Evolutionary conservation across 805 yeast genomes (phyloP).

Genomic region (Lipomyces japonicus): DNA sequence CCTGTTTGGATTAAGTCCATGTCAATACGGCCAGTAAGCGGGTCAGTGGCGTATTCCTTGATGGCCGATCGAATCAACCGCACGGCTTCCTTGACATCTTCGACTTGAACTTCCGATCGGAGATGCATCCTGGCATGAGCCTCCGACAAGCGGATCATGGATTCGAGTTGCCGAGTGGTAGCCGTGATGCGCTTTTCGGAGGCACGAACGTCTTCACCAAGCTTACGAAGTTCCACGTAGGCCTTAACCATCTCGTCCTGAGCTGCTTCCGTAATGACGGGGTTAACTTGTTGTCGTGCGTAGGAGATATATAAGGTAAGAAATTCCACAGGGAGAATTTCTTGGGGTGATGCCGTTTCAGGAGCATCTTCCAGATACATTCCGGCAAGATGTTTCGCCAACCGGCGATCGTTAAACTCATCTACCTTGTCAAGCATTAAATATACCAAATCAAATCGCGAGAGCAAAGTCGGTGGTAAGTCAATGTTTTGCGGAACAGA

Average conservation of each 20-base stretch:
- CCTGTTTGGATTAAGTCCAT: conserved; percentile 98
- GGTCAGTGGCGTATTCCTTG: conserved; percentile 97
- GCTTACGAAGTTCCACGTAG: conserved; percentile 88
- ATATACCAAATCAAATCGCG: conserved; percentile 93
- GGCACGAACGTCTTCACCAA: conserved; percentile 86
- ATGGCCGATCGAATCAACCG: conserved; percentile 89
- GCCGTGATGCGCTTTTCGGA: conserved; percentile 93
- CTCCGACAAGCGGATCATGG: conserved; percentile 90
- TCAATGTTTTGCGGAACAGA: conserved; percentile 96
- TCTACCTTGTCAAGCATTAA: conserved; percentile 90
- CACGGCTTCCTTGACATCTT: conserved; percentile 90
- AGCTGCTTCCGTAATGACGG: conserved; percentile 76
- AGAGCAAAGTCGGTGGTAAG: conserved; percentile 90
- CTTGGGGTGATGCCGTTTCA: conserved; percentile 60
- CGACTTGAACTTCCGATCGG: conserved; percentile 61
- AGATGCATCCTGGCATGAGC: conserved; percentile 98
- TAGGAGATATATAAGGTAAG: conserved; percentile 86
- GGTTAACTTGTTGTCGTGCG: conserved; percentile 80
- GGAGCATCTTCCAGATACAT: conserved; percentile 89
- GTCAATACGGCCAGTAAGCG: conserved; percentile 92
- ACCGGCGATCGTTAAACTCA: conserved; percentile 72
- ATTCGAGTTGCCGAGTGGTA: conserved; percentile 93
- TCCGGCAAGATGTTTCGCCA: conserved; percentile 85
- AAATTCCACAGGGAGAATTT: conserved; percentile 79
- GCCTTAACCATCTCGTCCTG: conserved; percentile 79